Conservation (phyloP, 208 protist genomes). For the Acanthamoeba divionensis region DNA sequence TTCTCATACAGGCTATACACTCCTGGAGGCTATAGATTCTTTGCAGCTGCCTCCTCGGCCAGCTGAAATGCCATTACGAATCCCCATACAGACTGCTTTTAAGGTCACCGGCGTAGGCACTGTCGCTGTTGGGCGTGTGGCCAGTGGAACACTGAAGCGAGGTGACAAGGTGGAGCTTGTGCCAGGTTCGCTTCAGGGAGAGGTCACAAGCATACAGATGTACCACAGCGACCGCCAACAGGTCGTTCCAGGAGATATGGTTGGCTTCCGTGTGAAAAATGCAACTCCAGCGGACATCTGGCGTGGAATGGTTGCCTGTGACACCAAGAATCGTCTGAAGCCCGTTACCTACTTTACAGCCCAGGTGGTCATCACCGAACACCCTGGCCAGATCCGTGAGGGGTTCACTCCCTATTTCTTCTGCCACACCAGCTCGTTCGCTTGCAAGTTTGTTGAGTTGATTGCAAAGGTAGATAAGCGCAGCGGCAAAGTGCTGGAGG, state of each 20-base stretch:
- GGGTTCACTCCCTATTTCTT: conserved; percentile 90
- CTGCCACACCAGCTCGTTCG: conserved; percentile 92
- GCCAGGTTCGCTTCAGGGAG: conserved; percentile 72
- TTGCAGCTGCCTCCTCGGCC: conserved; percentile 84
- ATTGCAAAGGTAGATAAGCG: conserved; percentile 89
- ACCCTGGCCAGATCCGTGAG: conserved; percentile 86
- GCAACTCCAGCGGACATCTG: conserved; percentile 84
- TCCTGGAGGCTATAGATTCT: conserved; percentile 91
- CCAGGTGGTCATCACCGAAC: conserved; percentile 91
- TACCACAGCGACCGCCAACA: conserved; percentile 75
- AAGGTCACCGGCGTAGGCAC: conserved; percentile 95
- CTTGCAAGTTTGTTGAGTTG: conserved; percentile 88
- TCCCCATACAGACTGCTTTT: conserved; percentile 95
- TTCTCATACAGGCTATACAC: conserved; percentile 76
- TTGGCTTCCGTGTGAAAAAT: conserved; percentile 91
- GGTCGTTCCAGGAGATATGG: conserved; percentile 73
- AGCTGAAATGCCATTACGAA: conserved; percentile 91
- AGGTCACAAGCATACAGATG: conserved; percentile 83
- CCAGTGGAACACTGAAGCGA: conserved; percentile 78
- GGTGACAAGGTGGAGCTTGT: conserved; percentile 78
- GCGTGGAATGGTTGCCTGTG: conserved; percentile 78
- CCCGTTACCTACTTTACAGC: conserved; percentile 82
- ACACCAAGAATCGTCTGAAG: conserved; percentile 74
- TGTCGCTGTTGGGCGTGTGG: conserved; percentile 91
- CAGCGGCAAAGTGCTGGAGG: conserved; percentile 88